These are phyloP conservation scores for Suillus decipiens DNA, from an alignment of 768 basidiomycete genomes.

Conservation along the genomic window DNA sequence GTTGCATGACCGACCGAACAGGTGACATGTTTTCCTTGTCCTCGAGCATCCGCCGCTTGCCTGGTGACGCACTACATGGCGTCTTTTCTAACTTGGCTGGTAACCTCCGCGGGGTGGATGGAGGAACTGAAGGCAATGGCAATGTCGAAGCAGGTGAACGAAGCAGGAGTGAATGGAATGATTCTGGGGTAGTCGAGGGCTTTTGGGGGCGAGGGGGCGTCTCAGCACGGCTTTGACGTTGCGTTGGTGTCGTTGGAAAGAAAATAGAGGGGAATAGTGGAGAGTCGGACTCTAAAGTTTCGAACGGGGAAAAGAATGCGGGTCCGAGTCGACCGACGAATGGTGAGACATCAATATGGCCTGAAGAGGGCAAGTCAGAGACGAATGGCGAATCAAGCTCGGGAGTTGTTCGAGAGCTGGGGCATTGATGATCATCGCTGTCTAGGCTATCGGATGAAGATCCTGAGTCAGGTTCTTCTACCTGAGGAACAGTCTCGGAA, in stretches of 20 bases:
- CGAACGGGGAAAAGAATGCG: slow-evolving; percentile 25
- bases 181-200: slow-evolving; percentile 29
- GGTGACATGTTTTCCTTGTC: slow-evolving; percentile 64
- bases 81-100: slow-evolving; percentile 14
- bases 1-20: slow-evolving; percentile 45
- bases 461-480: slow-evolving; percentile 22
- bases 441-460: slow-evolving; percentile 9
- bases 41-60: slow-evolving; percentile 37
- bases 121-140: slow-evolving; percentile 28
- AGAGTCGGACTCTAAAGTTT: slow-evolving; percentile 10
- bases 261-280: slow-evolving; percentile 14
- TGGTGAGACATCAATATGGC: slow-evolving; percentile 19
- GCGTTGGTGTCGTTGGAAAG: slow-evolving; percentile 32
- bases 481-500: slow-evolving; percentile 1
- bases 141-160: slow-evolving; percentile 28
- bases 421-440: slow-evolving; percentile 10
- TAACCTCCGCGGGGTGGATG: slow-evolving; percentile 37
- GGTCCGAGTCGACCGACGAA: slow-evolving; percentile 31
- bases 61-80: slow-evolving; percentile 32
- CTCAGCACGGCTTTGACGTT: slow-evolving; percentile 23
- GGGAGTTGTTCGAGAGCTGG: slow-evolving; percentile 17
- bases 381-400: slow-evolving; percentile 1
- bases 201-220: slow-evolving; percentile 43
- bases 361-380: neutral
- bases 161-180: slow-evolving; percentile 33